Evolutionary conservation across 495 filamentous ascomycete genomes (phyloP).

Genomic region (Zalerion maritima): DNA sequence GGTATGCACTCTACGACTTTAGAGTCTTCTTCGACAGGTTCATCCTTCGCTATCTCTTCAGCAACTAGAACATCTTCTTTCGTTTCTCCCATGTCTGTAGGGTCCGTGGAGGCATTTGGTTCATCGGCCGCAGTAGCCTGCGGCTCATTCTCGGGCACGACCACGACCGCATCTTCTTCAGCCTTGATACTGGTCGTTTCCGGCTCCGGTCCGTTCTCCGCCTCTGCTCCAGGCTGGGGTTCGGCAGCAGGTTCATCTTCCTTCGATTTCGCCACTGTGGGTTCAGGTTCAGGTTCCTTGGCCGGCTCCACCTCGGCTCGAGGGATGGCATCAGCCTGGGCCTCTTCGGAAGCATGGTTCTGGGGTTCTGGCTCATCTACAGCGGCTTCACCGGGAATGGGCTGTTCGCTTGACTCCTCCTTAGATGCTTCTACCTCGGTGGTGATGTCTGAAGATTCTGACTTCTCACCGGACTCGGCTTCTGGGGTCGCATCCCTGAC

Average conservation of each 20-base stretch:
- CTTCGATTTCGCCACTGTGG: neutral
- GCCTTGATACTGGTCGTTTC: constrained; percentile 3
- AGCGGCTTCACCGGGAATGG: neutral
- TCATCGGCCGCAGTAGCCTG: constrained; percentile 3
- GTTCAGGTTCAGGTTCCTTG: constrained; percentile 3
- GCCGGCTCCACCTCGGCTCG: constrained; percentile 1
- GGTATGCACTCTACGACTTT: neutral
- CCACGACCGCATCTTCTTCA: constrained; percentile 4
- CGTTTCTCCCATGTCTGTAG: neutral
- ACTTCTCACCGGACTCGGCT: constrained; percentile 1
- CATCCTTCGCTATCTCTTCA: neutral
- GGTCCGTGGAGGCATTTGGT: constrained; percentile 3
- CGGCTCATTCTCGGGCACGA: constrained; percentile 1
- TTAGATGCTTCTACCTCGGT: neutral
- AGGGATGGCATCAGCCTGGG: constrained; percentile 3
- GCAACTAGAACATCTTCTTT: neutral
- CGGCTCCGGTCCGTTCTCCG: constrained; percentile 2
- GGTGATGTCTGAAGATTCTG: neutral
- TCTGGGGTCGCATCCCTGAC: constrained; percentile 1
- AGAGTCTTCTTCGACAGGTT: neutral
- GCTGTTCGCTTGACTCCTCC: neutral
- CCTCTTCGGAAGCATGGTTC: constrained; percentile 3
- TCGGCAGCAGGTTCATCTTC: neutral
- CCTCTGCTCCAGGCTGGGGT: neutral
- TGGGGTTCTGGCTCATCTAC: neutral